A percentile compares a stretch with the other conserved stretches of the same genome.
These are phyloP conservation scores for Fusarium begoniae DNA, from an alignment of 2,329 filamentous ascomycete species.

Conservation along the genomic window DNA sequence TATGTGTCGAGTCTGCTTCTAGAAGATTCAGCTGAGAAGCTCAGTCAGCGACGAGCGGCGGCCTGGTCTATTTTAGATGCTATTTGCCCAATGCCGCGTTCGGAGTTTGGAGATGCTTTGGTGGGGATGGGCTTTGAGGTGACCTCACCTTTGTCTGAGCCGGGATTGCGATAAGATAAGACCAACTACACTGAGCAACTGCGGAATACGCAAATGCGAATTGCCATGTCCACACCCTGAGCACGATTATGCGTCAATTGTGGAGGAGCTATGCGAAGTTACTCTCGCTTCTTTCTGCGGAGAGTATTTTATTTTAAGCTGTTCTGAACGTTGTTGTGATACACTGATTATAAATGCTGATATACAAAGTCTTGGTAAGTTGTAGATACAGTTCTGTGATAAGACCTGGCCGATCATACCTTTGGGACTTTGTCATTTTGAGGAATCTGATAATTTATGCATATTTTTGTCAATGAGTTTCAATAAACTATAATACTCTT, in stretches of 20 bases:
- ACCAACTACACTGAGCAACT: conserved; percentile 5
- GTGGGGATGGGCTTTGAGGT: conserved; percentile 40
- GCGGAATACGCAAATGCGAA: conserved; percentile 29
- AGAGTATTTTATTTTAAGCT: not conserved
- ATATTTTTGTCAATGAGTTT: not conserved
- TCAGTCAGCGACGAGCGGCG: conserved; percentile 39
- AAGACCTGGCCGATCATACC: not conserved
- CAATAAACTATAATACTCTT: not conserved
- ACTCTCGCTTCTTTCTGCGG: not conserved
- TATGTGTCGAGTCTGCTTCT: conserved; percentile 27
- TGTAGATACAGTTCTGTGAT: not conserved
- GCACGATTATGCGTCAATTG: conserved; percentile 15
- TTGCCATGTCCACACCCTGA: not conserved
- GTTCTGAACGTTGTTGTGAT: not conserved
- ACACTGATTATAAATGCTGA: not conserved
- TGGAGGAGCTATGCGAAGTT: not conserved
- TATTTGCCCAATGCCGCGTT: conserved; percentile 33
- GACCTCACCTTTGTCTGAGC: conserved; percentile 24
- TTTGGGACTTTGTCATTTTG: not conserved
- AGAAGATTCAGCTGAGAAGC: conserved; percentile 40
- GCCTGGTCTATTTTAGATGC: conserved; percentile 17
- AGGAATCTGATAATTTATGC: not conserved
- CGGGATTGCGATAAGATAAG: conserved; percentile 35
- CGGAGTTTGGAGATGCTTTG: conserved; percentile 31
- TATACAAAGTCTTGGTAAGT: not conserved